Percentiles rank a stretch among this genome's conserved stretches.
phyloP scores from a whole-genome alignment of 2,329 filamentous ascomycete species.

The Exserohilum turcica region DNA sequence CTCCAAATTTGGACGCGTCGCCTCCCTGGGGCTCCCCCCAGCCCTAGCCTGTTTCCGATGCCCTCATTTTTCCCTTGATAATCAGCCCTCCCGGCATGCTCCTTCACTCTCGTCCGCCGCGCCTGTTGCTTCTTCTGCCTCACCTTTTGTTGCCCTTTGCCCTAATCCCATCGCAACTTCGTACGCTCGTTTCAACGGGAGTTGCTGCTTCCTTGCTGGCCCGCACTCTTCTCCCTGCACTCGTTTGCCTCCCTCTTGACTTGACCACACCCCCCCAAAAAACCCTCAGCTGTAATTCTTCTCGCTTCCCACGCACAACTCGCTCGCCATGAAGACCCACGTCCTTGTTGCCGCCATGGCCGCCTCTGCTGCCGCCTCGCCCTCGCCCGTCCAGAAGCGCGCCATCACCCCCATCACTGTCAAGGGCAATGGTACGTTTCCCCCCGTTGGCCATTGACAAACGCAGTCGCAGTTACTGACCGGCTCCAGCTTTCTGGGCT shows the following conservation, averaged over 20 bases:
- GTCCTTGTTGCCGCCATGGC: constrained; percentile 55
- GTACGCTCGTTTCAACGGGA: constrained; percentile 19
- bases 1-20: constrained; percentile 15
- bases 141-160: constrained; percentile 4
- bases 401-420: constrained; percentile 62
- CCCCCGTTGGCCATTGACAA: background rate
- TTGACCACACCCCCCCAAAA: background rate
- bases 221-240: background rate
- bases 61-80: background rate
- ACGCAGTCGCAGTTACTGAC: constrained; percentile 23
- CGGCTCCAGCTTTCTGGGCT: constrained; percentile 61
- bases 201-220: constrained; percentile 9
- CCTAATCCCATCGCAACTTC: constrained; percentile 12
- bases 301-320: constrained; percentile 14
- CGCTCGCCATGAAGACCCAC: constrained; percentile 58
- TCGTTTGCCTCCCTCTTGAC: background rate
- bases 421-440: constrained; percentile 63
- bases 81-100: background rate
- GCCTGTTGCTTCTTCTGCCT: constrained; percentile 10
- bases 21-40: constrained; percentile 2
- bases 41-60: constrained; percentile 5
- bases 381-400: constrained; percentile 47
- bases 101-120: constrained; percentile 1
- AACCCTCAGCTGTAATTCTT: constrained; percentile 6
- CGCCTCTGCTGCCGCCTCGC: constrained; percentile 53